Conservation (phyloP, 345 rosid species). For the Gossypium turneri region DNA sequence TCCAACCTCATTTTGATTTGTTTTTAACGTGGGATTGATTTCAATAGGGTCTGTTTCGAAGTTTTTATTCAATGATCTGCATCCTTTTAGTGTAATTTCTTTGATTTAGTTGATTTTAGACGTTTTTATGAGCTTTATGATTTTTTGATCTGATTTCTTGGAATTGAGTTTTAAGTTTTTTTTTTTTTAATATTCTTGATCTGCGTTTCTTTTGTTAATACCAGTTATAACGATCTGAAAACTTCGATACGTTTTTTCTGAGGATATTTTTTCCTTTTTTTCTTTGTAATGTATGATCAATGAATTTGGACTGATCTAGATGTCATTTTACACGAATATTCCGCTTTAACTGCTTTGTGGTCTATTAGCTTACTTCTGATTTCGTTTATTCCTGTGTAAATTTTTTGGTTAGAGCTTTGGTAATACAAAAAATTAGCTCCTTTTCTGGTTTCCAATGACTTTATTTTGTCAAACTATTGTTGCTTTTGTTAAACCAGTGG, state of each 20-base stretch:
- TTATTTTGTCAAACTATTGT: neutral
- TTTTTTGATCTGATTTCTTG: neutral
- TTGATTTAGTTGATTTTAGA: neutral
- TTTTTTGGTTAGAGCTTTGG: neutral
- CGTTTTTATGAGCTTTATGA: neutral
- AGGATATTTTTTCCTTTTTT: neutral
- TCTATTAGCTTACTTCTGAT: neutral
- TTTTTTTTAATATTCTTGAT: slow-evolving; percentile 4
- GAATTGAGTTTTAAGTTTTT: neutral
- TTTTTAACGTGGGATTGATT: neutral
- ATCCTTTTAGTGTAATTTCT: neutral
- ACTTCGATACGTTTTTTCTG: neutral
- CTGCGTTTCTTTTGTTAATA: neutral
- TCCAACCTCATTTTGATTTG: neutral
- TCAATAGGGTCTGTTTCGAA: slow-evolving; percentile 10
- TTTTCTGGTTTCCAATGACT: neutral
- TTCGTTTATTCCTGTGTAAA: neutral
- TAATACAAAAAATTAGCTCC: neutral
- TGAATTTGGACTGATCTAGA: neutral
- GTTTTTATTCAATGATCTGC: slow-evolving; percentile 6
- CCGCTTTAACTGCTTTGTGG: neutral
- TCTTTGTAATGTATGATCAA: neutral
- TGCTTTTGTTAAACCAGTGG: neutral
- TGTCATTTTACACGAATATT: neutral
- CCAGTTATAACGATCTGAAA: neutral